Percentiles rank a stretch among this genome's conserved stretches.
phyloP scores from a whole-genome alignment of 2,329 filamentous ascomycete species.

The Trichoderma gracile region DNA sequence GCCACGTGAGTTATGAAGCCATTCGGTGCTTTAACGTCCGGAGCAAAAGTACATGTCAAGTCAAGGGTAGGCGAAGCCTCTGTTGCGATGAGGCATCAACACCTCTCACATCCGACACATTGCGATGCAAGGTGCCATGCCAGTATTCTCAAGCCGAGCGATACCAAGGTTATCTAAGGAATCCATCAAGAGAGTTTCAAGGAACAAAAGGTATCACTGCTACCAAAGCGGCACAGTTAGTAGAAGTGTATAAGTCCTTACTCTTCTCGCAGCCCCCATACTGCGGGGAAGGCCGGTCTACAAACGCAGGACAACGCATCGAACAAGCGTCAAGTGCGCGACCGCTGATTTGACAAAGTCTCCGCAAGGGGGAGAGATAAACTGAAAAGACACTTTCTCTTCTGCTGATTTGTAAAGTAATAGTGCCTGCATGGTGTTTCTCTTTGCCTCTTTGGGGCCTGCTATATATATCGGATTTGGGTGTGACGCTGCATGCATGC shows the following conservation, averaged over 20 bases:
- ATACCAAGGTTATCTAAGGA: not conserved
- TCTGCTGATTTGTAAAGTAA: too few relatives aligned
- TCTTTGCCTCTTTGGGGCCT: too few relatives aligned
- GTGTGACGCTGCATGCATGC: too few relatives aligned
- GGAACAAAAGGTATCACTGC: not conserved
- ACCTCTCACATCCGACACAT: slow-evolving; percentile 1
- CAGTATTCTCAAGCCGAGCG: not conserved
- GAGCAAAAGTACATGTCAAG: not conserved
- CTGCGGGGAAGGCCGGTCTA: slow-evolving; percentile 19
- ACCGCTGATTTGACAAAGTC: not conserved
- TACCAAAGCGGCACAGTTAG: not conserved
- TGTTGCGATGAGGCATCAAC: not conserved
- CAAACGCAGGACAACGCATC: slow-evolving; percentile 30
- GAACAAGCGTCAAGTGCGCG: not conserved
- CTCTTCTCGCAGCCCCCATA: not conserved
- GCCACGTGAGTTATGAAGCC: not conserved
- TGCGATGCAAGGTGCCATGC: not conserved
- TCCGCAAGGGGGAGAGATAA: not conserved
- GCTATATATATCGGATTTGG: too few relatives aligned
- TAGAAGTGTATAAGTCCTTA: not conserved
- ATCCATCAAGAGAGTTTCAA: not conserved
- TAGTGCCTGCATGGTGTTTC: too few relatives aligned
- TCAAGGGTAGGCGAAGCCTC: not conserved
- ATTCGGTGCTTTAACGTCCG: not conserved
- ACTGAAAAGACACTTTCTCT: not conserved